Base-by-base conservation (phyloP, 139 green algal species). In the Klebsormidium nitens region DNA sequence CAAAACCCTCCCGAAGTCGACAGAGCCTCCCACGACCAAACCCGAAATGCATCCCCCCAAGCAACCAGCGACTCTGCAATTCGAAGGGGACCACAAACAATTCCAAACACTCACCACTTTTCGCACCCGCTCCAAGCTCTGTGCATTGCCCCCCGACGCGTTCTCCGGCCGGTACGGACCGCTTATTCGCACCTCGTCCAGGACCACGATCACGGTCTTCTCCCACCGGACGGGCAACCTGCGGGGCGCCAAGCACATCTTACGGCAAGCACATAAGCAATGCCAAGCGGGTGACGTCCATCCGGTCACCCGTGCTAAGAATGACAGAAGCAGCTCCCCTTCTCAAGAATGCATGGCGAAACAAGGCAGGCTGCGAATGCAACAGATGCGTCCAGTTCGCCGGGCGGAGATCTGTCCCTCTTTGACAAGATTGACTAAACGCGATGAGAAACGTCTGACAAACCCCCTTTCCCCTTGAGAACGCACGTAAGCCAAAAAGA, bases 211-310 rank as follows among this genome's bases (percentile, higher is more conserved):
- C 8, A 50, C 59, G 36, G 82, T 85, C 31, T 71, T 77, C 1
- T 82, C 75, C 89, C 89, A 95, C 0, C 64, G 36, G 49, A 87
- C 90, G 0, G 89, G 89, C 81, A 95, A 73, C 2, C 68, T 76
- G 58, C 19, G 14, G 26, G 44, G 44, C 44, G 14, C 14, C 31
- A 64, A 34, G n/a, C 26, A 34, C 4, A 71, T 1, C 4, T 5
- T 37, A n/a, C 44, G 36, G 17, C 64, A 5, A 35, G 8, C 29
- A 58, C 19, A 31, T 2, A 5, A 52, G 35, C 49, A n/a, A 1
- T 5, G 6, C 6, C 44, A 14, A 38, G 61, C 61, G 61, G 2
- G 5, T 8, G 5, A 32, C 19, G 61, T 59, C 32, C 32, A 57
- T 35, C 36, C 23, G 6, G 11, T 8, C 59, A 23, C 37, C 14